Conservation (phyloP, 805 yeast species). For the Wickerhamiella spandovensis region DNA sequence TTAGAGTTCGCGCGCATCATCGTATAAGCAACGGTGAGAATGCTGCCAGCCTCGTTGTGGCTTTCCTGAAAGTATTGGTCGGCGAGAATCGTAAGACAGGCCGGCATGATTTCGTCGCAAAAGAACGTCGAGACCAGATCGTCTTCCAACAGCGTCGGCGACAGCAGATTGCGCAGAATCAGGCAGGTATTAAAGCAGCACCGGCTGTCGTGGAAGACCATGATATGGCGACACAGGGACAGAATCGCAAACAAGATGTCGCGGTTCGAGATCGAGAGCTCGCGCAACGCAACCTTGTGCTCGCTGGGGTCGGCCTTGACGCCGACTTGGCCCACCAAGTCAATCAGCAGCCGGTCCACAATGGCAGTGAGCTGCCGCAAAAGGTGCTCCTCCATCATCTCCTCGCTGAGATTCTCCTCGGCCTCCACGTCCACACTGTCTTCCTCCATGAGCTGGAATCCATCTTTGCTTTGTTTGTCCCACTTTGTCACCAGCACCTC, state of each 20-base stretch:
- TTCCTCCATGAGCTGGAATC: constrained; percentile 35
- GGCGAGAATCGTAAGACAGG: constrained; percentile 51
- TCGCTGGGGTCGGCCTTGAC: constrained; percentile 27
- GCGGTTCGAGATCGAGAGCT: constrained; percentile 49
- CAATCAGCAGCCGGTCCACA: constrained; percentile 74
- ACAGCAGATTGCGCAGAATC: constrained; percentile 57
- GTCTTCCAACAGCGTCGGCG: constrained; percentile 44
- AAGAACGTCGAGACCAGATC: constrained; percentile 62
- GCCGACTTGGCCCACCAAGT: constrained; percentile 70
- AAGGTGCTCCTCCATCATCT: constrained; percentile 95
- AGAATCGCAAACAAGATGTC: constrained; percentile 66
- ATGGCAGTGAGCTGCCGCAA: constrained; percentile 87
- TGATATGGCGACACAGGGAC: constrained; percentile 58
- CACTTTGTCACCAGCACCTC: constrained; percentile 61
- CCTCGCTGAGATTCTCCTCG: constrained; percentile 83
- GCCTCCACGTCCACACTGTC: constrained; percentile 31
- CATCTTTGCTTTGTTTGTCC: constrained; percentile 45
- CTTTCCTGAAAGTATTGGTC: constrained; percentile 76
- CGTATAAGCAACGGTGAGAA: constrained; percentile 67
- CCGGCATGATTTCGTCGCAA: constrained; percentile 52
- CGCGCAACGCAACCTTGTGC: constrained; percentile 45
- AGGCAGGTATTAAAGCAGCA: constrained; percentile 85
- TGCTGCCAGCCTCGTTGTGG: constrained; percentile 83
- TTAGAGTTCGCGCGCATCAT: constrained; percentile 56
- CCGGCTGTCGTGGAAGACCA: constrained; percentile 75